phyloP scores from a whole-genome alignment of 2,329 filamentous ascomycete species.

The Phyllosticta citrichinensis region DNA sequence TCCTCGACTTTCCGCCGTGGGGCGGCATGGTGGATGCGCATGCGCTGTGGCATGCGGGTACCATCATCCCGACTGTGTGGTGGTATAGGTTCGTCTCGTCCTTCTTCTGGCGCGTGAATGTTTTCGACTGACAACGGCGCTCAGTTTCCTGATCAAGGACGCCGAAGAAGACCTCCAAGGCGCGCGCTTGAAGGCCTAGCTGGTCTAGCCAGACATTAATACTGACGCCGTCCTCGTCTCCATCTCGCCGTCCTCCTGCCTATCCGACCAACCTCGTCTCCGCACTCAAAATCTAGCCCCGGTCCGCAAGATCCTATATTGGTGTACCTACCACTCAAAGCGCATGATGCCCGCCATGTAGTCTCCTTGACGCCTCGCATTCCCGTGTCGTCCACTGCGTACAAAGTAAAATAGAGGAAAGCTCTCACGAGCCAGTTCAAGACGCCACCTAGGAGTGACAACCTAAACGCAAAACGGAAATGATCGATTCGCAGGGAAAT shows the following conservation, averaged over 20 bases:
- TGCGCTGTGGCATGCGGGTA: constrained; percentile 90
- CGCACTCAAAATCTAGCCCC: not conserved
- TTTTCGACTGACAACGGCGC: not conserved
- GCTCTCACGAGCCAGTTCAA: no score
- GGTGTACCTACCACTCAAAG: no score
- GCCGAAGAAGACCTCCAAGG: constrained; percentile 70
- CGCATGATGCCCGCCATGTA: no score
- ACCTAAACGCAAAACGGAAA: no score
- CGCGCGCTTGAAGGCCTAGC: constrained; percentile 59
- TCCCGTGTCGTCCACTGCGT: no score
- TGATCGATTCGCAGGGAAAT: no score
- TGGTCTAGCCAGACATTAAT: not conserved
- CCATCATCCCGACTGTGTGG: constrained; percentile 74
- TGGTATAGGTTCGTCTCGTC: constrained; percentile 77
- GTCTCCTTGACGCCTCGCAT: no score
- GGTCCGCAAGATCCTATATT: no score
- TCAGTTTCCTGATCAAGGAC: constrained; percentile 78
- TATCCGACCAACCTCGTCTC: not conserved
- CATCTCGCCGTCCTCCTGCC: not conserved
- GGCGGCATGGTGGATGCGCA: constrained; percentile 82
- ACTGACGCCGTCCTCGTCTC: not conserved
- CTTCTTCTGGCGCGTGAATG: not conserved
- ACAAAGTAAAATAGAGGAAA: no score
- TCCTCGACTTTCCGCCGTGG: constrained; percentile 86
- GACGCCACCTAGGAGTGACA: no score